Base-by-base conservation (phyloP, 1,284 basidiomycete genomes). In the Mycena citricolor region DNA sequence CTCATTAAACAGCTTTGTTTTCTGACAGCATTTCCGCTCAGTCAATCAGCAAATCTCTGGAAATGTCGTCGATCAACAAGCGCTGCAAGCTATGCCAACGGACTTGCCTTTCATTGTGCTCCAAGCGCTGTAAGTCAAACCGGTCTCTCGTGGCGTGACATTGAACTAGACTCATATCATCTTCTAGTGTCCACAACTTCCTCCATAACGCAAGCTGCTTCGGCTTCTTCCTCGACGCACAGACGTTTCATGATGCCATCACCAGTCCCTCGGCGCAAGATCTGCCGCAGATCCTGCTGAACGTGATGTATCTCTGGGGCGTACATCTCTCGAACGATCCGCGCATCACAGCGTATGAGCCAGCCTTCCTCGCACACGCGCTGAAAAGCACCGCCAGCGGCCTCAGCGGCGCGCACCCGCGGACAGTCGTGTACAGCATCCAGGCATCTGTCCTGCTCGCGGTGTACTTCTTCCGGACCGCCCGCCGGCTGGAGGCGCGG, bases 381-480 rank as follows among this genome's bases (percentile, higher is more conserved):
- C 41, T 49, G 8, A 34, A 44, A n/a, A 53, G 51, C 33, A 46
- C 47, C 14, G 61, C 67, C 8, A 65, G 66, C 3, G 66, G 66
- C 55, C 56, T 64, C 19, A 57, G 67, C 32, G 62, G 65, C 44
- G 51, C 58, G 39, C 75, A 71, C 51, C 70, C 72, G 16, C 40
- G 47, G 28, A 47, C 40, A 8, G 30, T 53, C 10, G 51, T 80
- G 11, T 47, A 53, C 19, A 39, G 36, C 20, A 20, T 49, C 19
- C 52, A 54, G 37, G 49, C 52, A 5, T 32, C 26, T 0, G 40
- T 54, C 1, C 45, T 48, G 5, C 64, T 81, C n/a, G 66, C 74
- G 0, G 63, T 68, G 33, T 81, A 78, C 52, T 73, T 73, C 54
- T 70, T 75, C 39, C 52, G 60, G 19, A 60, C 63, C 32, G 65